Percentiles rank a stretch among this genome's conserved stretches.
phyloP scores from a whole-genome alignment of 1,139 yeast species.

The Candida frijolesensis region DNA sequence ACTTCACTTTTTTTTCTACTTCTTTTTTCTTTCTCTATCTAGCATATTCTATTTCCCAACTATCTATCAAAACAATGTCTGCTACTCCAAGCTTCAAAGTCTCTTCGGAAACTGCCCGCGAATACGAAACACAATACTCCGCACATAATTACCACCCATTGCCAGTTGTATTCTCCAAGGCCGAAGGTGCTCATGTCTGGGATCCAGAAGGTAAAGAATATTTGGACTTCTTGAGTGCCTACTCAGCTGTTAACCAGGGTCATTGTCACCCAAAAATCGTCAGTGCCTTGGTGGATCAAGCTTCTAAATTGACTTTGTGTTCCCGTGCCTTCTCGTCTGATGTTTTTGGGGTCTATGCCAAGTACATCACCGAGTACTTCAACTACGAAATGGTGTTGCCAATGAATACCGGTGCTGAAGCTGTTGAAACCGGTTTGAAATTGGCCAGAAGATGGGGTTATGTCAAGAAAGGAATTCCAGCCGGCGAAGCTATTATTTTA shows the following conservation, averaged over 20 bases:
- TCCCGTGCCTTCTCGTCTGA: constrained; percentile 94
- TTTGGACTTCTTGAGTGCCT: constrained; percentile 87
- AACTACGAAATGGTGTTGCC: constrained; percentile 93
- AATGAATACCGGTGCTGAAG: constrained; percentile 99
- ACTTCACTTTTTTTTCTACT: background rate
- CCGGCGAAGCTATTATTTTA: constrained; percentile 81
- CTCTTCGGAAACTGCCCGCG: constrained; percentile 66
- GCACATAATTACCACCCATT: constrained; percentile 98
- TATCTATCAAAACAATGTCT: constrained; percentile 8
- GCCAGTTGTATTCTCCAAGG: constrained; percentile 90
- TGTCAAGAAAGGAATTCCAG: constrained; percentile 79
- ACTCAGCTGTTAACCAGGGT: constrained; percentile 97
- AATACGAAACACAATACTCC: constrained; percentile 77
- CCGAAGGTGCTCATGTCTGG: constrained; percentile 93
- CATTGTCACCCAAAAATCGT: constrained; percentile 96
- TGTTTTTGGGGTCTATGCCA: constrained; percentile 84
- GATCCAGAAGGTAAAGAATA: constrained; percentile 94
- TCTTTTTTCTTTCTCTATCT: background rate
- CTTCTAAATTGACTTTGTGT: constrained; percentile 77
- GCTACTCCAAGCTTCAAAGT: constrained; percentile 36
- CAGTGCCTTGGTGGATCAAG: constrained; percentile 84
- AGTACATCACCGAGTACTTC: constrained; percentile 85
- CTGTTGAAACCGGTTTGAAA: constrained; percentile 93
- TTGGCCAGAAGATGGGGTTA: constrained; percentile 98
- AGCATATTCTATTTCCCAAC: background rate